Conservation (phyloP, 164 flowering plant genomes). For the Stephania japonica region DNA sequence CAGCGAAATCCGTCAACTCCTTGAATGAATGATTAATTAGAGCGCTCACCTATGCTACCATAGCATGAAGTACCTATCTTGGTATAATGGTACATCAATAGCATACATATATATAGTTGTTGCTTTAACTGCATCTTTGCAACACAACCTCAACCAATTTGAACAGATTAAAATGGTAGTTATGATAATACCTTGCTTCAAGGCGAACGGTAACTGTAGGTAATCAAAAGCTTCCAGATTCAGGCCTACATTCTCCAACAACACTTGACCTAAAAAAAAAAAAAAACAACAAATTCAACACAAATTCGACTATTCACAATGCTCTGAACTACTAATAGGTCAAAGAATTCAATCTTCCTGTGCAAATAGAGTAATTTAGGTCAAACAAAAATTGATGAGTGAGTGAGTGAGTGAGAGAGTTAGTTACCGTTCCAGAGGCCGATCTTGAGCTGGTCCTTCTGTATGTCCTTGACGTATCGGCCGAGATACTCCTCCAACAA, state of each 20-base stretch:
- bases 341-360: not conserved
- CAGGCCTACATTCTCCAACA: conserved; percentile 73
- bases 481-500: conserved; percentile 66
- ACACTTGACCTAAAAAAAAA: conserved; percentile 55
- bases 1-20: too few relatives aligned
- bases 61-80: too few relatives aligned
- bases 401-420: too few relatives aligned
- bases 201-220: conserved; percentile 78
- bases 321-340: not conserved
- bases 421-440: conserved; percentile 80
- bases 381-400: not conserved
- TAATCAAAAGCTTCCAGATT: conserved; percentile 91
- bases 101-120: too few relatives aligned
- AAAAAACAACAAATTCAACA: not conserved
- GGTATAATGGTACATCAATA: too few relatives aligned
- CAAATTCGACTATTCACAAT: too few relatives aligned
- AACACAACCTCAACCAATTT: too few relatives aligned
- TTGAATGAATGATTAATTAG: too few relatives aligned
- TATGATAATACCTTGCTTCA: conserved; percentile 48
- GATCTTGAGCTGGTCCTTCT: conserved; percentile 78
- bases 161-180: not conserved
- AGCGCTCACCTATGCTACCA: too few relatives aligned
- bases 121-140: too few relatives aligned
- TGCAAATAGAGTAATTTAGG: not conserved
- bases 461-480: conserved; percentile 66